Conservation (phyloP, 805 yeast genomes). For the Yarrowia yakushimensis region DNA sequence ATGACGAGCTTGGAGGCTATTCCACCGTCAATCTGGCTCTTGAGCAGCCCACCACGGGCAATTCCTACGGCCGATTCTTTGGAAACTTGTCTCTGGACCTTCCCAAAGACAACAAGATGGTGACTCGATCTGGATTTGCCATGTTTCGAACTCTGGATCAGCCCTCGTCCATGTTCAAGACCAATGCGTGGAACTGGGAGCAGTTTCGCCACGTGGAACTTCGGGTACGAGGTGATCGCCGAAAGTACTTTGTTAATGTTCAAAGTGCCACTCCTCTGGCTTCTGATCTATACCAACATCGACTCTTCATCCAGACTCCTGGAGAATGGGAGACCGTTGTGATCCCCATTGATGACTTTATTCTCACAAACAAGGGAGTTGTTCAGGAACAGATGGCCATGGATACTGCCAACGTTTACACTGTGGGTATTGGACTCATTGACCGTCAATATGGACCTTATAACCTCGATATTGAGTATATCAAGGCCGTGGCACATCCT, state of each 20-base stretch:
- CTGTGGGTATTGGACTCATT: constrained; percentile 72
- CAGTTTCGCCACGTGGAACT: constrained; percentile 58
- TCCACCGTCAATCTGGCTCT: constrained; percentile 55
- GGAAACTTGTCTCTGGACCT: constrained; percentile 67
- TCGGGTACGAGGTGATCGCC: constrained; percentile 66
- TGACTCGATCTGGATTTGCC: constrained; percentile 65
- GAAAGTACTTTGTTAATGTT: constrained; percentile 74
- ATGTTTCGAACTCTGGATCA: constrained; percentile 79
- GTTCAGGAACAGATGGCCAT: constrained; percentile 55
- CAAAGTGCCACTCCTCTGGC: constrained; percentile 77
- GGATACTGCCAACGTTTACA: constrained; percentile 61
- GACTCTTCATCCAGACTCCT: constrained; percentile 65
- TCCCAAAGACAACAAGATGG: constrained; percentile 61
- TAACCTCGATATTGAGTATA: constrained; percentile 64
- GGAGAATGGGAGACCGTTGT: constrained; percentile 83
- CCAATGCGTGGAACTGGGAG: constrained; percentile 68
- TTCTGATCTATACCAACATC: constrained; percentile 78
- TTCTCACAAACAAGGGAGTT: constrained; percentile 78
- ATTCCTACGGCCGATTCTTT: constrained; percentile 55
- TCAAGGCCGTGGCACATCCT: constrained; percentile 50
- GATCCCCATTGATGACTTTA: constrained; percentile 73
- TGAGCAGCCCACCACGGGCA: not conserved
- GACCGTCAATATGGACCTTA: constrained; percentile 78
- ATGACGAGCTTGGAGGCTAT: constrained; percentile 74
- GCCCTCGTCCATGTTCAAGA: constrained; percentile 44